Evolutionary conservation across 2,329 filamentous ascomycete species (phyloP).

Genomic region (Aspergillus carbonarius): DNA sequence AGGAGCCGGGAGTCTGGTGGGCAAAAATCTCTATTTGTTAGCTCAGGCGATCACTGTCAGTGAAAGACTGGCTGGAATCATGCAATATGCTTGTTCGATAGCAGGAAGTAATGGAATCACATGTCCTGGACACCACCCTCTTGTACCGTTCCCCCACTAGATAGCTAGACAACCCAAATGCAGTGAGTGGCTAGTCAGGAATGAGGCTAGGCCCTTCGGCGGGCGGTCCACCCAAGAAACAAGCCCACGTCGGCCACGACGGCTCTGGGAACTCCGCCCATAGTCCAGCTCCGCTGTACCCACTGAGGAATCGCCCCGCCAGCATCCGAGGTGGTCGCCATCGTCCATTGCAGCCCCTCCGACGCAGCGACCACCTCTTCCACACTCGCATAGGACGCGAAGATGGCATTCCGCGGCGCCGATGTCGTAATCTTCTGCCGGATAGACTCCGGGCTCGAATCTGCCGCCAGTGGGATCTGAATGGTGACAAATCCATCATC

Average conservation of each 20-base stretch:
- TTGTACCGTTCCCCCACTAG: no score
- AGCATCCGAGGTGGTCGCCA: slow-evolving; percentile 40
- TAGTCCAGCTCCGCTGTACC: slow-evolving; percentile 38
- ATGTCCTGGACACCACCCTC: background rate
- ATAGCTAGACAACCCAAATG: background rate
- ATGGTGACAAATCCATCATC: slow-evolving; percentile 32
- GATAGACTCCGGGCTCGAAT: slow-evolving; percentile 19
- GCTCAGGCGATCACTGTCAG: background rate
- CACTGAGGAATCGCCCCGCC: slow-evolving; percentile 37
- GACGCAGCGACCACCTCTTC: slow-evolving; percentile 27
- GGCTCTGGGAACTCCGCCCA: slow-evolving; percentile 38
- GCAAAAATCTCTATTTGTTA: slow-evolving; percentile 15
- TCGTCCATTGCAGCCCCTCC: slow-evolving; percentile 31
- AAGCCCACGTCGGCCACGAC: slow-evolving; percentile 42
- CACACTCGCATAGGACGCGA: slow-evolving; percentile 37
- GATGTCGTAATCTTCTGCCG: slow-evolving; percentile 21
- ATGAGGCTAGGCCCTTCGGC: slow-evolving; percentile 8
- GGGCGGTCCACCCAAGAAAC: slow-evolving; percentile 35
- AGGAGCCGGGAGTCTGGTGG: slow-evolving; percentile 17
- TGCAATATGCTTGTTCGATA: background rate
- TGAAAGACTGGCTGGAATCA: background rate
- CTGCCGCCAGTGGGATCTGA: slow-evolving; percentile 31
- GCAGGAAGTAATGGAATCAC: background rate
- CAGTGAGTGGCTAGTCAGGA: background rate
- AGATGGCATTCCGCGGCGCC: slow-evolving; percentile 28